Evolutionary conservation across 768 basidiomycete genomes (phyloP), one percentile per base, ranked within the genome.

Genomic region (Tylopilus plumbeoviolaceoides): DNA sequence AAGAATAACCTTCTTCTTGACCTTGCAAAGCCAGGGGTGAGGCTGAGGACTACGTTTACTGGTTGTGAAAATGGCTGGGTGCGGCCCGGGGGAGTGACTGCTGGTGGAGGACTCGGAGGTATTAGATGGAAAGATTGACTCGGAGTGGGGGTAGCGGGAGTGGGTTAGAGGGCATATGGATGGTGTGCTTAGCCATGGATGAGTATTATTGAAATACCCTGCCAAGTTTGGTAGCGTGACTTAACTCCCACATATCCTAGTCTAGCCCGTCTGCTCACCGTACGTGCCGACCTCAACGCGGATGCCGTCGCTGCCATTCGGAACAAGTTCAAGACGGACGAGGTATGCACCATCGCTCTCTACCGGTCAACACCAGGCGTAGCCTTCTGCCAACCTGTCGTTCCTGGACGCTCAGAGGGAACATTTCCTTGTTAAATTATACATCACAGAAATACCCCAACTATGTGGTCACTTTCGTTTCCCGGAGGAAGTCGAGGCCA

Each of bases 401-500:
- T 98, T 98, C 67, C 60, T 61, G 44, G 27, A 65, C 83, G 87
- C 91, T 2, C 76, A 84, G 27, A 97, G 98, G 70, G 97, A 99
- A 67, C 80, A 83, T 40, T 72, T 90, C 10, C 81, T 99, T 40
- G 90, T 98, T 20, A 89, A 89, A 61, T 82, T 93, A 54, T 99
- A 98, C 69, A 75, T 89, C 56, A 80, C 83, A 44, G 94, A 93
- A 70, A 83, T 94, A n/a, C 77, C 86, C 1, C 85, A 88, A 61
- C 75, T 97, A 42, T 95, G 90, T 64, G 83, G 82, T 0, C 83
- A 84, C 58, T 95, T 97, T 63, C 82, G 85, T 43, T 90, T 95
- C 65, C 88, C 91, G 0, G 91, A 95, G 61, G 86, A 92, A 63
- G 92, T 98, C 7, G 91, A 95, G 68, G 90, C 92, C 0, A 98